A percentile compares a stretch with the other conserved stretches of the same genome.
These are phyloP conservation scores for Luffa aegyptiaca DNA, from an alignment of 306 rosid species.

Conservation along the genomic window DNA sequence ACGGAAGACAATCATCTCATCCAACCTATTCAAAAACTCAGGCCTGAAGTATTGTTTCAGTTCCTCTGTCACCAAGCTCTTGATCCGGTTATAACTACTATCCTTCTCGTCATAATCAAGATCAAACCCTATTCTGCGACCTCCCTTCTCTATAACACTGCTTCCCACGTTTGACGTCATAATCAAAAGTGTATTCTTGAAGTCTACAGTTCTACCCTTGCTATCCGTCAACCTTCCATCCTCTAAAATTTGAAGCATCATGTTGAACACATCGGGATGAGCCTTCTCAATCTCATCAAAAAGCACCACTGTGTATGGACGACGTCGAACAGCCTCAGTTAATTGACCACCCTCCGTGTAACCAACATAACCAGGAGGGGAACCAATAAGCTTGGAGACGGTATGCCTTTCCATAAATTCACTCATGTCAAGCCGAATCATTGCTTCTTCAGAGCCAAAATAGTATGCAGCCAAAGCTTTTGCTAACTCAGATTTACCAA, in stretches of 20 bases:
- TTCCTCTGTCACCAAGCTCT: conserved; percentile 94
- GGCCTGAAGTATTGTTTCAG: conserved; percentile 86
- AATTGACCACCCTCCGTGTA: conserved; percentile 95
- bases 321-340: conserved; percentile 94
- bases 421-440: conserved; percentile 97
- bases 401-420: conserved; percentile 97
- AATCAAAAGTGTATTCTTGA: conserved; percentile 88
- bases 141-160: conserved; percentile 95
- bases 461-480: conserved; percentile 88
- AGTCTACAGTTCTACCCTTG: conserved; percentile 93
- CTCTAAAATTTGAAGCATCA: conserved; percentile 97
- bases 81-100: conserved; percentile 73
- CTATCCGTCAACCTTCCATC: conserved; percentile 95
- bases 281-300: conserved; percentile 98
- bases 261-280: conserved; percentile 90
- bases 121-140: conserved; percentile 79
- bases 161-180: conserved; percentile 98
- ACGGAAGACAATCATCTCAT: conserved; percentile 91
- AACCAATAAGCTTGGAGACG: conserved; percentile 86
- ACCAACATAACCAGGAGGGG: conserved; percentile 97
- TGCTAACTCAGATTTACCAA: conserved; percentile 94
- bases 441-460: conserved; percentile 93
- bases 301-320: conserved; percentile 88
- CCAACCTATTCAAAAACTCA: conserved; percentile 85
- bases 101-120: conserved; percentile 89